These are phyloP conservation scores for Penicillium paxilli DNA, from an alignment of 495 filamentous ascomycete genomes.

Conservation along the genomic window DNA sequence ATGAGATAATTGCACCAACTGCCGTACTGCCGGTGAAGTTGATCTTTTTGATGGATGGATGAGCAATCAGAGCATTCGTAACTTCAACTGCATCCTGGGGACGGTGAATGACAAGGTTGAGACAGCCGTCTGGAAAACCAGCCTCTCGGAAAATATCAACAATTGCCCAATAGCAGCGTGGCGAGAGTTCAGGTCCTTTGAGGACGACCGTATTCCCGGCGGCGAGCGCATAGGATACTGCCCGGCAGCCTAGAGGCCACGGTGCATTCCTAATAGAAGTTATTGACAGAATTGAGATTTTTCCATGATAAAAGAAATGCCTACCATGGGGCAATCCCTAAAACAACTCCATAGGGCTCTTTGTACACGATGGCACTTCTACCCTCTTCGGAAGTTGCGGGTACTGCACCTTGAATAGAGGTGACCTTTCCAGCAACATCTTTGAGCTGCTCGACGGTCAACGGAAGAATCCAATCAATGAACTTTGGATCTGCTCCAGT, in stretches of 20 bases:
- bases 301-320: background rate
- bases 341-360: slow-evolving; percentile 77
- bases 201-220: slow-evolving; percentile 68
- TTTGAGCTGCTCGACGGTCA: slow-evolving; percentile 56
- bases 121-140: slow-evolving; percentile 39
- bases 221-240: slow-evolving; percentile 68
- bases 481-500: slow-evolving; percentile 57
- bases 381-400: slow-evolving; percentile 50
- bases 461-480: slow-evolving; percentile 56
- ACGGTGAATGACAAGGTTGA: slow-evolving; percentile 58
- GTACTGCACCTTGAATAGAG: slow-evolving; percentile 59
- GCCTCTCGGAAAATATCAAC: slow-evolving; percentile 15
- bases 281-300: background rate
- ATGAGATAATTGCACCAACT: slow-evolving; percentile 59
- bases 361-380: slow-evolving; percentile 65
- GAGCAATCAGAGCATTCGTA: slow-evolving; percentile 55
- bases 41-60: slow-evolving; percentile 58
- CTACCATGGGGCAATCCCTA: slow-evolving; percentile 53
- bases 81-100: slow-evolving; percentile 54
- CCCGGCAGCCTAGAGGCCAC: slow-evolving; percentile 55
- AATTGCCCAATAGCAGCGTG: slow-evolving; percentile 58
- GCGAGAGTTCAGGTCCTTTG: slow-evolving; percentile 69
- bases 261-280: slow-evolving; percentile 57
- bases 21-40: slow-evolving; percentile 67
- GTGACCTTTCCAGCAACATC: slow-evolving; percentile 70